Percentiles rank a stretch among this genome's conserved stretches.
Conservation (phyloP, 2,329 filamentous ascomycete genomes). For the Mycosphaerella sp. region DNA sequence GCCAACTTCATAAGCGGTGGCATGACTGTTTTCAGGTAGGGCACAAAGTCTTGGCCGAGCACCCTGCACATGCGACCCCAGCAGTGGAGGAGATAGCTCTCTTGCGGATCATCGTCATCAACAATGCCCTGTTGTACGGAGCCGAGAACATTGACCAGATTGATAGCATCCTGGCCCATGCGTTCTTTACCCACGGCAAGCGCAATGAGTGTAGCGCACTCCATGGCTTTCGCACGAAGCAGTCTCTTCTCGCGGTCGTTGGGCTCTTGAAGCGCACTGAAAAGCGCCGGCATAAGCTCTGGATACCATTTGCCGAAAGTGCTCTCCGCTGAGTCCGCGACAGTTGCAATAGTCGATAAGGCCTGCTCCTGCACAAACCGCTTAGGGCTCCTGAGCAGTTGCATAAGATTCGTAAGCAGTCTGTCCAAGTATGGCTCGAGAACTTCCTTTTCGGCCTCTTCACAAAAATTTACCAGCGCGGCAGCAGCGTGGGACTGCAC, state of each 20-base stretch:
- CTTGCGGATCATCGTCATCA: slow-evolving; percentile 90
- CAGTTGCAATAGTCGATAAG: slow-evolving; percentile 93
- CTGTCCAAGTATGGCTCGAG: slow-evolving; percentile 90
- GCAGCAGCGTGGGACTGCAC: slow-evolving; percentile 96
- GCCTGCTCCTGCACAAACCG: slow-evolving; percentile 97
- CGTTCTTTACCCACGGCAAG: slow-evolving; percentile 90
- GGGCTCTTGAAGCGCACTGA: slow-evolving; percentile 80
- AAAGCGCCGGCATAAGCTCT: slow-evolving; percentile 88
- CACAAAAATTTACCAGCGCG: slow-evolving; percentile 98
- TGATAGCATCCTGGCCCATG: slow-evolving; percentile 80
- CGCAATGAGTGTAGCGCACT: slow-evolving; percentile 93
- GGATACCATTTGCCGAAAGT: slow-evolving; percentile 95
- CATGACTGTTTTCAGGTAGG: slow-evolving; percentile 89
- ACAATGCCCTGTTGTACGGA: slow-evolving; percentile 80
- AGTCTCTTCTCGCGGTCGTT: slow-evolving; percentile 90
- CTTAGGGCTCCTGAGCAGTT: slow-evolving; percentile 83
- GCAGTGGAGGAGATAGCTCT: slow-evolving; percentile 95
- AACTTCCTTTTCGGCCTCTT: slow-evolving; percentile 88
- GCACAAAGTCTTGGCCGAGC: slow-evolving; percentile 80
- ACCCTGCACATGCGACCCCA: slow-evolving; percentile 99
- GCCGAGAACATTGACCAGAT: slow-evolving; percentile 78
- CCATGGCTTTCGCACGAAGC: slow-evolving; percentile 95
- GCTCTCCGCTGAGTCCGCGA: slow-evolving; percentile 94
- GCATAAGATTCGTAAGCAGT: slow-evolving; percentile 76
- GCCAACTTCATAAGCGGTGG: slow-evolving; percentile 86